Base-by-base conservation (phyloP, 2,329 filamentous ascomycete genomes). In the Fusarium piperis region DNA sequence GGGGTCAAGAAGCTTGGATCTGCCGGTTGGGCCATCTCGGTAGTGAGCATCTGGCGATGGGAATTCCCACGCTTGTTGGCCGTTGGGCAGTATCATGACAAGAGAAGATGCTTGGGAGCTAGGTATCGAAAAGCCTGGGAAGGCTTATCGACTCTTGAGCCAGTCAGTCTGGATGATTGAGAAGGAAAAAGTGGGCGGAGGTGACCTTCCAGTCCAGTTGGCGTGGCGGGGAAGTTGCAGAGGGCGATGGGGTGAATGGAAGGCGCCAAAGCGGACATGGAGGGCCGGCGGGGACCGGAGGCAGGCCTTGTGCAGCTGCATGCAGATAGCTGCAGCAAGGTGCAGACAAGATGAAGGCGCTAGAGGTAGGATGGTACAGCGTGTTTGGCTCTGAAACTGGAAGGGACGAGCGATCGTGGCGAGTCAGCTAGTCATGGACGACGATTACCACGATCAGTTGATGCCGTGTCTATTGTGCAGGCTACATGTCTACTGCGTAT, bases 301-400 rank as follows among this genome's bases (percentile, higher is more conserved):
- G 74, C 71, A 73, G 59, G 72, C 38, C 69, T 69, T 76, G 71
- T 69, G 58, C 66, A 65, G 66, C 65, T 75, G 66, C 74, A 75
- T 76, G 74, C 64, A 66, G 39, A 44, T 44, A 44, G 63, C 64
- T 72, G 69, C 38, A 65, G 63, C 52, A 65, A 72, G 64, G 41
- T 64, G 64, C 60, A 66, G 62, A 52, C 55, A 64, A 72, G 60
- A 70, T 23, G 16, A 39, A 64, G 64, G 26, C 68, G 57, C 70
- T 72, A 72, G 23, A 23, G 23, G 23, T 23, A 23, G 65, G 52
- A 38, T 41, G 30, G 44, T 23, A 53, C 52, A 44, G 58, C 36
- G 23, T 62, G 64, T 51, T 60, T 60, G 53, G 44, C 52, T 57
- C 59, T 61, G 61, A 72, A 65, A 52, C 64, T 58, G 51, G 67